Conservation (phyloP, 805 yeast species). For the Myxozyma udenii region DNA sequence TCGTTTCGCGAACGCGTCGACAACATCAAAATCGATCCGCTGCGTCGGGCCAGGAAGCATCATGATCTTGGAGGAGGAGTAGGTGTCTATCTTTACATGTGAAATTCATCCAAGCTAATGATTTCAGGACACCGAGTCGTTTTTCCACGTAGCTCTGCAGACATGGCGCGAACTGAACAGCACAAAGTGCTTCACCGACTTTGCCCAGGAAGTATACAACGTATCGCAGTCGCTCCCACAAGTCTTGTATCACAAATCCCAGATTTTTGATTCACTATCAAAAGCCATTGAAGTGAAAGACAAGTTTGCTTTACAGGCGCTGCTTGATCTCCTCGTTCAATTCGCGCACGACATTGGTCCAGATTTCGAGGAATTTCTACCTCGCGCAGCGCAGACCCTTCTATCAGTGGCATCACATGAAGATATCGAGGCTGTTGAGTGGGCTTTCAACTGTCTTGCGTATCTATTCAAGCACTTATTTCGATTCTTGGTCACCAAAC, state of each 20-base stretch:
- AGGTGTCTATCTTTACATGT: not conserved
- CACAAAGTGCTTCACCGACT: constrained; percentile 65
- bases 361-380: constrained; percentile 75
- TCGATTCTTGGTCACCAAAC: constrained; percentile 56
- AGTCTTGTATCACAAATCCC: constrained; percentile 64
- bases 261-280: constrained; percentile 55
- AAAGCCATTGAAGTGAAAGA: constrained; percentile 55
- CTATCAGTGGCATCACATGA: constrained; percentile 54
- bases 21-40: constrained; percentile 75
- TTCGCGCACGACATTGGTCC: constrained; percentile 90
- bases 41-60: constrained; percentile 35
- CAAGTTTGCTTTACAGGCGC: constrained; percentile 69
- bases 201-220: constrained; percentile 54
- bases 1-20: constrained; percentile 86
- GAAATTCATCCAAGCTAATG: not conserved
- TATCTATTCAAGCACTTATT: constrained; percentile 85
- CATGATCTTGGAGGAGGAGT: constrained; percentile 31
- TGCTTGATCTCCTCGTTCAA: constrained; percentile 75
- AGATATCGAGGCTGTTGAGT: constrained; percentile 60
- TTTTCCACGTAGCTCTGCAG: constrained; percentile 70
- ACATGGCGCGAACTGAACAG: constrained; percentile 88
- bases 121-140: constrained; percentile 45
- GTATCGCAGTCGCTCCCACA: constrained; percentile 73
- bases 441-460: constrained; percentile 77
- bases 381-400: constrained; percentile 50